Evolutionary conservation across 352 stramenopile species (phyloP).

Genomic region (Globisporangium alternatum): DNA sequence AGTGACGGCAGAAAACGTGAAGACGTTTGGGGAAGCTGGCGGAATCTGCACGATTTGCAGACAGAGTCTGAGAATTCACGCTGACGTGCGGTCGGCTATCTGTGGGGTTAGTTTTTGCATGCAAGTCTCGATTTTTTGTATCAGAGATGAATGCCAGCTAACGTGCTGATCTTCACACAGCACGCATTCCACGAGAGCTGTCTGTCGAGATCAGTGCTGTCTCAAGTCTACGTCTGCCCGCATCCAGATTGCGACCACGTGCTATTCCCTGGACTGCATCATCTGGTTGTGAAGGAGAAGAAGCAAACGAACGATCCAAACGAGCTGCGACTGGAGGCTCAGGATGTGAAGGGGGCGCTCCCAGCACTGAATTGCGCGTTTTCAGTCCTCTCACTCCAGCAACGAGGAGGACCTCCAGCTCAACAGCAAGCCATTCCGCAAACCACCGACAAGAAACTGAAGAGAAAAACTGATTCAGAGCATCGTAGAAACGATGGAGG

Average conservation of each 20-base stretch:
- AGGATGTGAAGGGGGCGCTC: neutral
- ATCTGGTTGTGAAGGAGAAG: constrained; percentile 22
- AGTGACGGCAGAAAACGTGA: constrained; percentile 41
- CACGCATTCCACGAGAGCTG: constrained; percentile 82
- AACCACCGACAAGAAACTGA: neutral
- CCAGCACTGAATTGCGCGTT: constrained; percentile 10
- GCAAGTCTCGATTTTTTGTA: neutral
- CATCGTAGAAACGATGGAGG: neutral
- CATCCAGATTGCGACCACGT: constrained; percentile 41
- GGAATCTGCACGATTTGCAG: constrained; percentile 48
- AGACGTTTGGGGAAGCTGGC: constrained; percentile 39
- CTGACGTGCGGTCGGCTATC: constrained; percentile 40
- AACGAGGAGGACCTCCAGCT: constrained; percentile 6
- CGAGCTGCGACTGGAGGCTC: neutral
- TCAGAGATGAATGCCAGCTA: neutral
- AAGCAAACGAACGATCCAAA: neutral
- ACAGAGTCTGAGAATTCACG: constrained; percentile 62
- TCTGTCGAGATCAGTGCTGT: constrained; percentile 60
- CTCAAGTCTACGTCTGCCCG: constrained; percentile 56
- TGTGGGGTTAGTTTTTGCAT: constrained; percentile 43
- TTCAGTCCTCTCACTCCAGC: constrained; percentile 20
- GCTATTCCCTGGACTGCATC: constrained; percentile 61
- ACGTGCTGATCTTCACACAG: constrained; percentile 20
- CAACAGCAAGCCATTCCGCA: neutral
- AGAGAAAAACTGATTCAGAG: neutral